phyloP scores from a whole-genome alignment of 768 basidiomycete genomes.

The Calocybe indica region DNA sequence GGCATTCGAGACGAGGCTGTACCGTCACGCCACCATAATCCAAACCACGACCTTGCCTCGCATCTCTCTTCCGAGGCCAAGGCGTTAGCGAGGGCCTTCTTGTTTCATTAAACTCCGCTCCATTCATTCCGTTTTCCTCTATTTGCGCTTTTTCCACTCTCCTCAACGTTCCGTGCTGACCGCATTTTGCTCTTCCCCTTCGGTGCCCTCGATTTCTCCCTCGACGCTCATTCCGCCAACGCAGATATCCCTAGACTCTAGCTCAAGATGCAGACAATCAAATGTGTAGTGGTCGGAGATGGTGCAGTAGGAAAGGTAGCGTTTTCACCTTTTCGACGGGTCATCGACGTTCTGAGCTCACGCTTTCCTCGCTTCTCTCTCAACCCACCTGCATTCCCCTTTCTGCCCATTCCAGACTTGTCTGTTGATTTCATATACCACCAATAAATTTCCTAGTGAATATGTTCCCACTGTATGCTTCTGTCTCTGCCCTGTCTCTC shows the following conservation, averaged over 20 bases:
- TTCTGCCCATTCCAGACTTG: constrained; percentile 63
- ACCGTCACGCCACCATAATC: too few species aligned
- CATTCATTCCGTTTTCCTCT: too few species aligned
- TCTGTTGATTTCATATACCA: constrained; percentile 94
- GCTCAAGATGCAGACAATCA: constrained; percentile 86
- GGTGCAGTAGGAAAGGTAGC: constrained; percentile 95
- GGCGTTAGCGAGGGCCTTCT: too few species aligned
- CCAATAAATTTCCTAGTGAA: constrained; percentile 98
- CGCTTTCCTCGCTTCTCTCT: background rate
- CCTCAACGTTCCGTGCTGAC: too few species aligned
- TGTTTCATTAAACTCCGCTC: too few species aligned
- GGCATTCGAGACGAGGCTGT: too few species aligned
- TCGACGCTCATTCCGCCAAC: constrained; percentile 5
- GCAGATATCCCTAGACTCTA: constrained; percentile 9
- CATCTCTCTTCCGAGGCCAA: too few species aligned
- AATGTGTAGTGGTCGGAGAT: constrained; percentile 96
- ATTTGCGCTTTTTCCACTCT: too few species aligned
- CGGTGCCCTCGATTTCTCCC: constrained; percentile 11
- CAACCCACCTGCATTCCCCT: constrained; percentile 5
- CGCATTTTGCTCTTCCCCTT: constrained; percentile 12
- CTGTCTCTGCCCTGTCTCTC: constrained; percentile 12
- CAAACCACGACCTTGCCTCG: too few species aligned
- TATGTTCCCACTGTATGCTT: constrained; percentile 92
- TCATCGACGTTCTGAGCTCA: constrained; percentile 1
- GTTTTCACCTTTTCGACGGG: too few species aligned